These are phyloP conservation scores for Acanthamoeba healyi DNA, from an alignment of 208 protist genomes.

Conservation along the genomic window DNA sequence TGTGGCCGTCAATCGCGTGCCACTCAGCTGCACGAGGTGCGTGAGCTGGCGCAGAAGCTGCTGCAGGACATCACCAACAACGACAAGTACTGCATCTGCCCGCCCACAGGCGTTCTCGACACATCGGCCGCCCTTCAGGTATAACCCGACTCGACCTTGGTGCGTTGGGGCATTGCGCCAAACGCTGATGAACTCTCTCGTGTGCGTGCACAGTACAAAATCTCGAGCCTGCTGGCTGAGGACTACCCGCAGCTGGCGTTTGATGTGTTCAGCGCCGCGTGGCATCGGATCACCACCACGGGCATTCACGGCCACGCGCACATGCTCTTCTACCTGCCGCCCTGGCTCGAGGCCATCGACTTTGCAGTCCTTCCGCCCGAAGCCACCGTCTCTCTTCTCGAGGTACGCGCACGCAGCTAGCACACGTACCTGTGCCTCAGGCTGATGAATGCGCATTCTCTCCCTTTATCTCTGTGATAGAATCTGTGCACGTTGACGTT, in stretches of 20 bases:
- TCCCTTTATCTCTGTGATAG: no score
- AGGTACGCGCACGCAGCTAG: background rate
- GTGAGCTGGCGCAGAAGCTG: background rate
- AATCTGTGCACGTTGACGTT: background rate
- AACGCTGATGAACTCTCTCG: no score
- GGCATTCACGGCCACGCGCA: conserved; percentile 6
- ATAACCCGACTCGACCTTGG: background rate
- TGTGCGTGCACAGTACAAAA: conserved; percentile 53
- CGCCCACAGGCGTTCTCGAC: conserved; percentile 28
- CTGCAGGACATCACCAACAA: background rate
- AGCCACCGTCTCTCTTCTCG: background rate
- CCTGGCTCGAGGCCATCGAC: conserved; percentile 33
- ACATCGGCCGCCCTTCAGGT: conserved; percentile 2
- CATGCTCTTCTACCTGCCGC: conserved; percentile 46
- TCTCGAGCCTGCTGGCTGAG: conserved; percentile 30
- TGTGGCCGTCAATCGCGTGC: no score
- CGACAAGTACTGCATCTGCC: conserved; percentile 56
- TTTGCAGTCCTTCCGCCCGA: background rate
- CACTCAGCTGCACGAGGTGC: conserved; percentile 44
- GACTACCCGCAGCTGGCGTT: conserved; percentile 15
- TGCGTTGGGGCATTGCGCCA: no score
- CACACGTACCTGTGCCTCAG: background rate
- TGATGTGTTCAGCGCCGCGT: background rate
- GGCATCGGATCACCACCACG: conserved; percentile 60
- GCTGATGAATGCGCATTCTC: background rate